These are phyloP conservation scores for Emergomyces pasteurianus DNA, from an alignment of 2,329 filamentous ascomycete species.

Conservation along the genomic window DNA sequence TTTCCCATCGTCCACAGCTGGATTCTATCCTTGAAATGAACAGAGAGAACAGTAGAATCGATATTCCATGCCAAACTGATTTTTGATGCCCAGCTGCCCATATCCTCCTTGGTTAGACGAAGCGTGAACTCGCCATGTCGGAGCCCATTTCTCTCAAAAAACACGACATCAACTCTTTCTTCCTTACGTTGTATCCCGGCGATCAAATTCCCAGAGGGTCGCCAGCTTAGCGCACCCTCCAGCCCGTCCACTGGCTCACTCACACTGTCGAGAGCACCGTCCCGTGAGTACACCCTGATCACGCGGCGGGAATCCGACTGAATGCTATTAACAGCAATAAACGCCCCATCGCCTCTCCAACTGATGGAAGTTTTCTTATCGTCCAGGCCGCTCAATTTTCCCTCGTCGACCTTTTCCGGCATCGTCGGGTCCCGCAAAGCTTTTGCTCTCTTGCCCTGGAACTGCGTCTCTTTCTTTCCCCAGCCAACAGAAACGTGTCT, in stretches of 20 bases:
- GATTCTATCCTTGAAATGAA: constrained; percentile 60
- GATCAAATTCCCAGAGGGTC: constrained; percentile 79
- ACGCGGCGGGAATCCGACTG: constrained; percentile 58
- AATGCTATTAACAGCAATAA: constrained; percentile 74
- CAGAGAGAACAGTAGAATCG: constrained; percentile 81
- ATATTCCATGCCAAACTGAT: constrained; percentile 75
- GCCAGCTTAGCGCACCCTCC: constrained; percentile 81
- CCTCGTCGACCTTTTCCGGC: constrained; percentile 81
- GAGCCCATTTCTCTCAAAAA: constrained; percentile 95
- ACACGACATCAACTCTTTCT: constrained; percentile 67
- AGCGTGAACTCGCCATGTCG: constrained; percentile 92
- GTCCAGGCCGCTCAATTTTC: constrained; percentile 61
- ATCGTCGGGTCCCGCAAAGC: constrained; percentile 88
- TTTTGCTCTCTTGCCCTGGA: constrained; percentile 79
- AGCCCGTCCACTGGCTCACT: constrained; percentile 90
- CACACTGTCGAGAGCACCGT: constrained; percentile 81
- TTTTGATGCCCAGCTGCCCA: constrained; percentile 41
- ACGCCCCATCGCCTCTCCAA: constrained; percentile 92
- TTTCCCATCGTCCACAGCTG: constrained; percentile 97
- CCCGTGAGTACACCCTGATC: constrained; percentile 80
- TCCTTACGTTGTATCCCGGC: constrained; percentile 67
- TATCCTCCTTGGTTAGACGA: constrained; percentile 49
- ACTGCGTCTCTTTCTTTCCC: constrained; percentile 97
- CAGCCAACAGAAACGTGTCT: constrained; percentile 94
- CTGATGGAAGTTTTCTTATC: constrained; percentile 61